These are phyloP conservation scores for Amaranthus hypochondriacus DNA, from an alignment of 148 eudicot species.

Conservation along the genomic window DNA sequence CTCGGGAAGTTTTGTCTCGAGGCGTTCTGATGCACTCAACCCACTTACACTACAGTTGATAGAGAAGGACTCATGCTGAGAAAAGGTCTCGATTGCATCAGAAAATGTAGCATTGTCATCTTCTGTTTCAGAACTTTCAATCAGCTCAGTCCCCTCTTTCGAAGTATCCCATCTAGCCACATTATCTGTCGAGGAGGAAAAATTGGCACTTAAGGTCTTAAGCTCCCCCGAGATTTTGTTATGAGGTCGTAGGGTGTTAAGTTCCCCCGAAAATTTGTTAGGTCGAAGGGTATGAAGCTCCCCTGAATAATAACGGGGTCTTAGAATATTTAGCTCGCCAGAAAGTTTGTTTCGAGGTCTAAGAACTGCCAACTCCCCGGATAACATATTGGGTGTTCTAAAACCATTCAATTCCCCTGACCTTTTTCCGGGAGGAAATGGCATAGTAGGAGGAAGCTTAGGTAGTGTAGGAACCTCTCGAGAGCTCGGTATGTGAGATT, in stretches of 20 bases:
- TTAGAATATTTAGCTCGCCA: slow-evolving; percentile 23
- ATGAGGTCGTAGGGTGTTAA: slow-evolving; percentile 13
- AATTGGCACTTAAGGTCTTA: slow-evolving; percentile 13
- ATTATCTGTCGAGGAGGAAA: slow-evolving; percentile 21
- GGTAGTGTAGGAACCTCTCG: slow-evolving; percentile 26
- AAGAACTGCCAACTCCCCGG: slow-evolving; percentile 29
- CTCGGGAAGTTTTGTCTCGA: slow-evolving; percentile 26
- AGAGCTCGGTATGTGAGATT: slow-evolving; percentile 15
- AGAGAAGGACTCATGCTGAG: slow-evolving; percentile 48
- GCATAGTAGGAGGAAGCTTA: slow-evolving; percentile 31
- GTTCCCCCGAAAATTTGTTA: slow-evolving; percentile 29
- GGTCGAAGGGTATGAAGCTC: slow-evolving; percentile 21
- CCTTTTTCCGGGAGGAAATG: slow-evolving; percentile 28
- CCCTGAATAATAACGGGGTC: slow-evolving; percentile 26
- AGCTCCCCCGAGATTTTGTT: slow-evolving; percentile 33
- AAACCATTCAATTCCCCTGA: slow-evolving; percentile 36
- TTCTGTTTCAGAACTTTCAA: slow-evolving; percentile 26
- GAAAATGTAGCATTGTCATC: slow-evolving; percentile 36
- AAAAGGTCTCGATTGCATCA: slow-evolving; percentile 57
- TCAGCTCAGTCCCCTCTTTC: slow-evolving; percentile 18
- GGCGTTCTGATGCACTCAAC: slow-evolving; percentile 43
- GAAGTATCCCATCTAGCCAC: slow-evolving; percentile 22
- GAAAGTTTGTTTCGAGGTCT: slow-evolving; percentile 24
- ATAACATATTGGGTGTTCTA: slow-evolving; percentile 28
- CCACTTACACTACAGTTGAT: slow-evolving; percentile 61